Evolutionary conservation across 306 rosid genomes (phyloP), one percentile per base, ranked within the genome.

Genomic region (Malus sieversii): DNA sequence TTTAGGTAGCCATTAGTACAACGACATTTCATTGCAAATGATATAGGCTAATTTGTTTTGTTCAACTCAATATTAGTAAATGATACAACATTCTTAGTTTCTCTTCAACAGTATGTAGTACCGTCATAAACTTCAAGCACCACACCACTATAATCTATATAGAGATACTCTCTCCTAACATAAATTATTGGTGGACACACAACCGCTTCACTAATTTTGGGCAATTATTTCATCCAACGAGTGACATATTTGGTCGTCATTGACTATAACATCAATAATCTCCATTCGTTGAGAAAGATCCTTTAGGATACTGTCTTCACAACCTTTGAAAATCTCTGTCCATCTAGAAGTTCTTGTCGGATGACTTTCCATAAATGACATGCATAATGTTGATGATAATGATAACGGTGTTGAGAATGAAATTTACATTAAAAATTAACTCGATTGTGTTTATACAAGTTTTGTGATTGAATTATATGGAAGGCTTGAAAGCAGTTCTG

Each of bases 261-360:
- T 32, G 74, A 59, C 65, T 65, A 42, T 3, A 66, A 19, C 42
- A 10, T 42, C 42, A 23, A 46, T 53, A 45, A 44, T 58, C 46
- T 59, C 68, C 53, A 23, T 80, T 84, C 87, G 76, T 77, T 81
- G 79, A 3, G 46, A 74, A 79, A 83, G 90, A 88, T 86, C 75
- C 71, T 68, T 77, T 71, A 40, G 84, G 78, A 63, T 68, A n/a
- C 69, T 30, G 74, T 61, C 71, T 45, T 78, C 77, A 64, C 77
- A 25, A 20, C 79, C 66, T 42, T 73, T 62, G 63, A 27, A 69
- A 74, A 57, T n/a, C 60, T 63, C 52, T 72, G 62, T 73, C 79
- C 75, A 42, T 66, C 71, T 35, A 33, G 23, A 81, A 27, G 30
- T 58, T 59, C 48, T 42, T 63, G 72, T 71, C 73, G 35, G 76